Percentiles rank a stretch among this genome's conserved stretches.
Conservation (phyloP, 208 protist species). For the Trypanosoma boissoni region DNA sequence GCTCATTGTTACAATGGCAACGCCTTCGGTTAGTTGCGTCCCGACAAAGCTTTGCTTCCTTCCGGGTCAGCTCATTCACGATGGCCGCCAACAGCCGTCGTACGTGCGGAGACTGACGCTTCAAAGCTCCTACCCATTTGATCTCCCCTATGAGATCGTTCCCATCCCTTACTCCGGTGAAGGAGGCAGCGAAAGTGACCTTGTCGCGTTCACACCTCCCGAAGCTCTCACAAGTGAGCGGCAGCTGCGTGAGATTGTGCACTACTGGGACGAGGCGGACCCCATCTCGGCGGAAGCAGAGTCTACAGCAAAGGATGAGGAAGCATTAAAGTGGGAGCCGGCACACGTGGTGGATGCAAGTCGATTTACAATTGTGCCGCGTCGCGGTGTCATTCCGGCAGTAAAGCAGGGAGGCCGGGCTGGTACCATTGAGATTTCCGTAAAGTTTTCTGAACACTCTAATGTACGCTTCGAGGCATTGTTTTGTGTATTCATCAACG, state of each 20-base stretch:
- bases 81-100: slow-evolving; percentile 66
- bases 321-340: slow-evolving; percentile 1
- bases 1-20: slow-evolving; percentile 44
- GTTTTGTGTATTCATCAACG: slow-evolving; percentile 57
- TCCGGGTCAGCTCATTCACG: slow-evolving; percentile 70
- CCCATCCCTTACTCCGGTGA: too few relatives aligned
- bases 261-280: slow-evolving; percentile 21
- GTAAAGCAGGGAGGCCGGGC: slow-evolving; percentile 70
- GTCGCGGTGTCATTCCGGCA: slow-evolving; percentile 49
- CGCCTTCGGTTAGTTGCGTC: slow-evolving; percentile 38
- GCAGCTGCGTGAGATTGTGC: slow-evolving; percentile 7
- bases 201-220: background rate
- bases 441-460: slow-evolving; percentile 60
- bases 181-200: slow-evolving; percentile 3
- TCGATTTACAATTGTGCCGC: slow-evolving; percentile 49
- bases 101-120: slow-evolving; percentile 60
- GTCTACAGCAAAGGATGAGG: background rate
- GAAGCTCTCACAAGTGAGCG: slow-evolving; percentile 14
- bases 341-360: slow-evolving; percentile 34
- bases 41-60: slow-evolving; percentile 69
- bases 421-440: slow-evolving; percentile 35
- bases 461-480: slow-evolving; percentile 68
- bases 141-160: slow-evolving; percentile 49
- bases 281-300: background rate
- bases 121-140: slow-evolving; percentile 40